Evolutionary conservation across 2,329 filamentous ascomycete species (phyloP).

Genomic region (Nigrospora osmanthi): DNA sequence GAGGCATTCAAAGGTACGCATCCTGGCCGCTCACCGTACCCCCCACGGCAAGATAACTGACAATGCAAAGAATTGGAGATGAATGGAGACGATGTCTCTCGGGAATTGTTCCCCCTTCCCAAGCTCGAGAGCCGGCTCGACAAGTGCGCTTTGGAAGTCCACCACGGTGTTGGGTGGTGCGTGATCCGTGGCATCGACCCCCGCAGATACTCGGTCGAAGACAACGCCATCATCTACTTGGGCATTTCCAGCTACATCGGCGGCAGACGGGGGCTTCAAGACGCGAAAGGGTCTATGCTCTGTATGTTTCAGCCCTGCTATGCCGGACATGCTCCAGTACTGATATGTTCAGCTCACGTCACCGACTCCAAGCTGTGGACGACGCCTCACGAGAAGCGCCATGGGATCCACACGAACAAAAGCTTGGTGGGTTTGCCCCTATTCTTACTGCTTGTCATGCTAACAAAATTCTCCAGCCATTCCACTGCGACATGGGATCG

Average conservation of each 20-base stretch:
- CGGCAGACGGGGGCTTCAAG: constrained; percentile 41
- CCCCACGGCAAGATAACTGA: constrained; percentile 3
- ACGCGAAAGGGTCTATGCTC: constrained; percentile 37
- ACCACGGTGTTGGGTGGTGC: constrained; percentile 39
- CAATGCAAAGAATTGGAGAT: constrained; percentile 19
- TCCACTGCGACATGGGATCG: constrained; percentile 45
- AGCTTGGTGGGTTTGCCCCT: constrained; percentile 27
- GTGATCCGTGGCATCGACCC: constrained; percentile 47
- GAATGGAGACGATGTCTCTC: constrained; percentile 26
- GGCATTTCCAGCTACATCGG: constrained; percentile 50
- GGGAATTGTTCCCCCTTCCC: constrained; percentile 32
- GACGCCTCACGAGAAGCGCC: constrained; percentile 31
- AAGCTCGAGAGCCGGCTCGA: constrained; percentile 24
- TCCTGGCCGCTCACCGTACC: background rate
- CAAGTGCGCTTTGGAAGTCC: constrained; percentile 24
- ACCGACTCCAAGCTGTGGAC: constrained; percentile 38
- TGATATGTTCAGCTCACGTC: constrained; percentile 32
- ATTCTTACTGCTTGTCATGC: background rate
- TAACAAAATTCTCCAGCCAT: constrained; percentile 24
- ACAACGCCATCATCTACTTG: constrained; percentile 47
- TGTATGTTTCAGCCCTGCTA: constrained; percentile 23
- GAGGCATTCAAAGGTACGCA: constrained; percentile 14
- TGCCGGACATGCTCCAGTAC: constrained; percentile 1
- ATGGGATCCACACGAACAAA: constrained; percentile 40
- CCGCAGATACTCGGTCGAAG: constrained; percentile 37